Conservation (phyloP, 768 basidiomycete species). For the Lentinus brumalis region DNA sequence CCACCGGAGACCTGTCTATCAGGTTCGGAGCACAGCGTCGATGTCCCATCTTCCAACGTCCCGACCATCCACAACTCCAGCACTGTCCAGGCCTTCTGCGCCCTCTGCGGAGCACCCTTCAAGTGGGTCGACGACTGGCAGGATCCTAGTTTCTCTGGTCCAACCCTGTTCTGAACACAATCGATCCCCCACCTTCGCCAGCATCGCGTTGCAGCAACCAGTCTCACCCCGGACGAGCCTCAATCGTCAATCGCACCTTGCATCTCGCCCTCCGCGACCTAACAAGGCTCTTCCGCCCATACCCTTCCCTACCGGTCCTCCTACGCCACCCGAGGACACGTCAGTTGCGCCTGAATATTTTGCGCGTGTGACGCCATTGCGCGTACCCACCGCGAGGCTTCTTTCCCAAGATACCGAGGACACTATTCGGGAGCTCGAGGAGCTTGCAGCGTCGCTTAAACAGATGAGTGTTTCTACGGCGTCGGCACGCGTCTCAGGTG, state of each 20-base stretch:
- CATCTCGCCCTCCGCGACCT: conserved; percentile 3
- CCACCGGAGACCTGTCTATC: conserved; percentile 3
- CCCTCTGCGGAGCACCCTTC: neutral
- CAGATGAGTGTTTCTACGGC: conserved; percentile 3
- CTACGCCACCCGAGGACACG: neutral
- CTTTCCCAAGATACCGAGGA: conserved; percentile 13
- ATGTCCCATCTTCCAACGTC: conserved; percentile 2
- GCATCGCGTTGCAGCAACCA: neutral
- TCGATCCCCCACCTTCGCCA: too few relatives aligned
- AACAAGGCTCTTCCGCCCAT: conserved; percentile 16
- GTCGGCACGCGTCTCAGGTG: neutral
- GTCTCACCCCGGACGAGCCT: neutral
- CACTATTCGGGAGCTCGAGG: conserved; percentile 21
- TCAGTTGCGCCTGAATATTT: neutral
- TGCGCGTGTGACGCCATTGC: neutral
- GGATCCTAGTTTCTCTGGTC: neutral
- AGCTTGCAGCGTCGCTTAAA: conserved; percentile 20
- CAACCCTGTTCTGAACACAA: neutral
- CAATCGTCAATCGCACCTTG: neutral
- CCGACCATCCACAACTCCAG: neutral
- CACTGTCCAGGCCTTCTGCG: neutral
- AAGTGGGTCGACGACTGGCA: neutral
- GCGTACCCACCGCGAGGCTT: neutral
- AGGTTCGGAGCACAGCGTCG: neutral
- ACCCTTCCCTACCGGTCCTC: conserved; percentile 6